These are phyloP conservation scores for Thelephora aurantiotincta DNA, from an alignment of 768 basidiomycete species.

Conservation along the genomic window DNA sequence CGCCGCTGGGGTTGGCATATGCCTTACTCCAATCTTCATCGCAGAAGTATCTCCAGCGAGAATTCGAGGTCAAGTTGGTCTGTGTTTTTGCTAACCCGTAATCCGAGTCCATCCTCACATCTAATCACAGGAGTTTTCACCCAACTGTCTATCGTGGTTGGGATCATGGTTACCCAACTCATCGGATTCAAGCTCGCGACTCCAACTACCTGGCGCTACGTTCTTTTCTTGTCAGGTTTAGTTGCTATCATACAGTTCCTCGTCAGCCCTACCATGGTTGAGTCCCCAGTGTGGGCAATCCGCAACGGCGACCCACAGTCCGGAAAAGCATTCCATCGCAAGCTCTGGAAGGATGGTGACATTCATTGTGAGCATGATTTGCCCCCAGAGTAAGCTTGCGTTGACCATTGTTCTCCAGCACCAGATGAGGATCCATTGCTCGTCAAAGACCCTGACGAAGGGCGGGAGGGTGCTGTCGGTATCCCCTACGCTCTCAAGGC, in stretches of 20 bases:
- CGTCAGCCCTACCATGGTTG: conserved; percentile 37
- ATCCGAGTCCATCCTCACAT: background rate
- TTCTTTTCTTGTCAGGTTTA: conserved; percentile 45
- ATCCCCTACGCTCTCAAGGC: conserved; percentile 35
- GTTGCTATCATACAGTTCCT: conserved; percentile 46
- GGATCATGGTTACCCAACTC: conserved; percentile 76
- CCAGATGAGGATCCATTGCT: conserved; percentile 11
- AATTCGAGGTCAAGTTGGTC: conserved; percentile 65
- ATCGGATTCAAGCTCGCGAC: conserved; percentile 61
- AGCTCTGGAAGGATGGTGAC: conserved; percentile 37
- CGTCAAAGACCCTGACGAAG: conserved; percentile 11
- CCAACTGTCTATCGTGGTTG: conserved; percentile 72
- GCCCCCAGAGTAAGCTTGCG: background rate
- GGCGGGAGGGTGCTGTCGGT: conserved; percentile 24
- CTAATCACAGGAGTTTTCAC: conserved; percentile 51
- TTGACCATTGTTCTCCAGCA: background rate
- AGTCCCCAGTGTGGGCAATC: conserved; percentile 60
- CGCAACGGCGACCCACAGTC: conserved; percentile 34
- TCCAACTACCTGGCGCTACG: conserved; percentile 56
- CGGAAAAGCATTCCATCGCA: conserved; percentile 27
- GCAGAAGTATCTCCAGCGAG: conserved; percentile 69
- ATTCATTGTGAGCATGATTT: conserved; percentile 2
- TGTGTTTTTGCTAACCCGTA: conserved; percentile 7
- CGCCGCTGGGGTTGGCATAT: conserved; percentile 58
- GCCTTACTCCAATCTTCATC: conserved; percentile 76